A percentile compares a stretch with the other conserved stretches of the same genome.
These are phyloP conservation scores for Agapanthus africanus DNA, from an alignment of 106 monocot genomes.

Conservation along the genomic window DNA sequence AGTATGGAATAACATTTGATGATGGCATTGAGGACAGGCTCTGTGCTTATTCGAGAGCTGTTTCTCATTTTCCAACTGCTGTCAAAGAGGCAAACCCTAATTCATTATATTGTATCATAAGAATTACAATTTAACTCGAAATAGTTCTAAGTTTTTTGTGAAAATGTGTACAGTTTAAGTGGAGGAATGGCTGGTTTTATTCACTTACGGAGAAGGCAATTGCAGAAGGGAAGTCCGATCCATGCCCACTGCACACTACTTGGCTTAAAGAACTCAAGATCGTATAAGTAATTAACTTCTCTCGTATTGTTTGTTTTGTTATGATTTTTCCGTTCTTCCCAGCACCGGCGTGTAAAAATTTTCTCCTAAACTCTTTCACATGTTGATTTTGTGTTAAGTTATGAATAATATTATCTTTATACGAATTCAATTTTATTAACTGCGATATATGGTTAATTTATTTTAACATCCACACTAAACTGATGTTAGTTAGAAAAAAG, in stretches of 20 bases:
- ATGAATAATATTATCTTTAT: too few species aligned
- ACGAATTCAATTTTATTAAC: too few species aligned
- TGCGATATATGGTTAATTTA: too few species aligned
- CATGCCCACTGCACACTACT: slow-evolving; percentile 72
- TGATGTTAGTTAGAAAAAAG: too few species aligned
- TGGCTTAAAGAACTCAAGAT: too few species aligned
- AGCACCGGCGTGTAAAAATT: too few species aligned
- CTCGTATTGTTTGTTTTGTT: too few species aligned
- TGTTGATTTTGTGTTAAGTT: too few species aligned
- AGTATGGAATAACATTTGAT: slow-evolving; percentile 53
- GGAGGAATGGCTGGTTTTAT: slow-evolving; percentile 98
- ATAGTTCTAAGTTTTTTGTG: not conserved
- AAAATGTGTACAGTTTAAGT: slow-evolving; percentile 61
- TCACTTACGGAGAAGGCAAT: slow-evolving; percentile 75
- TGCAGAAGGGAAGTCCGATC: slow-evolving; percentile 65
- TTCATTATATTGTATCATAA: not conserved
- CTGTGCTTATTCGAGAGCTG: slow-evolving; percentile 84
- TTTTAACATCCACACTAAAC: too few species aligned
- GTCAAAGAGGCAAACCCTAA: slow-evolving; percentile 60
- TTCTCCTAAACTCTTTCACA: too few species aligned
- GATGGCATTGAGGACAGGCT: slow-evolving; percentile 74
- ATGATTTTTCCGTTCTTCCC: too few species aligned
- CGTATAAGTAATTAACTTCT: too few species aligned
- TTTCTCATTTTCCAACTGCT: slow-evolving; percentile 89
- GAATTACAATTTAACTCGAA: not conserved